Base-by-base conservation (phyloP, 257 asterid species). In the Plantago major region DNA sequence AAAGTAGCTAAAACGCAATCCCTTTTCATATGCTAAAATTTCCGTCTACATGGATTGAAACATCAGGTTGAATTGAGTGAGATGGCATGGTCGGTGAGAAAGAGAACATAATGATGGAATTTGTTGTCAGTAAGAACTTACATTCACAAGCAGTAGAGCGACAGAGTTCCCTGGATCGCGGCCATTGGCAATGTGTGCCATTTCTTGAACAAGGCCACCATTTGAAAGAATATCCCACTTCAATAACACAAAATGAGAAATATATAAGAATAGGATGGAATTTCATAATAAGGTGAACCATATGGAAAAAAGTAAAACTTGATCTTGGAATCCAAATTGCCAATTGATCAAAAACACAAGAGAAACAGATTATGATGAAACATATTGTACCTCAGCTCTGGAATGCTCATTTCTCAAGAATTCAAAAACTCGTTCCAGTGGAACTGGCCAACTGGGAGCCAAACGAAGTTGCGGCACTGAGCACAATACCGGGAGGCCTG, bases 141-240 rank as follows among this genome's bases (percentile, higher is more conserved):
- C 98, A 9, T 81, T 86, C 44, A 91, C 96, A 14, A 95, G 95
- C 10, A 91, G 78, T 38, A 91, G 67, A 42, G 98, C 88, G 43
- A 91, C 96, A 0, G 95, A 74, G 49, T 91, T 91, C 5, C 95
- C 94, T 0, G 94, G 95, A 70, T 91, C 94, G 0, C 90, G 95
- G 33, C 98, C 98, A 64, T 85, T 87, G 11, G 97, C 97, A 19
- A 90, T 85, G 52, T 90, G 95, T 3, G 96, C 96, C 95, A 88
- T 88, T 77, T 91, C 98, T 82, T 88, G 96, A 57, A 88, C 96
- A 10, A 88, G 87, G 33, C 94, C 98, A 15, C 96, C 98, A 46
- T 91, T 91, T 8, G 98, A 91, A 7, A 91, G 92, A 60, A 91
- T 91, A 69, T 91, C 98, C 98, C 98, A 91, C 98, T 90, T 67